Evolutionary conservation across 345 rosid species (phyloP), one percentile per base, ranked within the genome.

Genomic region (Mercurialis annua): DNA sequence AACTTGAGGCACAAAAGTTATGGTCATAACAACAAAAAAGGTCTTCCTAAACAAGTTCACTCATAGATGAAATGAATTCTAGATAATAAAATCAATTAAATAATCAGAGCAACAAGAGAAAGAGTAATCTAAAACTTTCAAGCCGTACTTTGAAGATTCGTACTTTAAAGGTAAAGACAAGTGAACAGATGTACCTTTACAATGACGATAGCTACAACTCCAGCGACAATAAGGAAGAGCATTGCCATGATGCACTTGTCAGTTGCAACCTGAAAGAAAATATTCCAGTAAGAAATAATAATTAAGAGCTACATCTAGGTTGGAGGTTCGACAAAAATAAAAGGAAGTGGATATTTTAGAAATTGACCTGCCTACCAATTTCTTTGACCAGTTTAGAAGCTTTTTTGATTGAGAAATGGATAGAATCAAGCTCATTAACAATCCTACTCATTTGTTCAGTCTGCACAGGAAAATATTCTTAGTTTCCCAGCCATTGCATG

Each of bases 371-470:
- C 83, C 99, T 89, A 84, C 97, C 92, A 61, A 91, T 86, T 84
- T 91, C 97, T 86, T 91, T 94, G 67, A 91, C 99, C 75, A 94
- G 76, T 81, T 91, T 76, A 58, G 97, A 86, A 67, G 99, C 99
- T 71, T 81, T 94, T 83, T 94, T 87, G 78, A 94, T 79, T 53
- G 99, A 94, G 71, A 91, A 94, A 77, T 94, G 92, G 70, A 94
- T 94, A 21, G 99, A 85, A 74, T 94, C 99, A 4, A 94, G 84
- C 76, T 94, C 99, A 77, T 94, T 89, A 54, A 94, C 97, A 65
- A 94, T 86, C 82, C 96, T 89, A 76, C 92, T 84, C 99, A 94
- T 94, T 86, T 94, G 96, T 66, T 94, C 99, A 4, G 99, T 94
- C 97, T 90, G 85, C 57, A 83, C 30, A 76, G 0, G 40, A 64